Evolutionary conservation across 2,329 filamentous ascomycete genomes (phyloP).

Genomic region (Aspergillus vadensis): DNA sequence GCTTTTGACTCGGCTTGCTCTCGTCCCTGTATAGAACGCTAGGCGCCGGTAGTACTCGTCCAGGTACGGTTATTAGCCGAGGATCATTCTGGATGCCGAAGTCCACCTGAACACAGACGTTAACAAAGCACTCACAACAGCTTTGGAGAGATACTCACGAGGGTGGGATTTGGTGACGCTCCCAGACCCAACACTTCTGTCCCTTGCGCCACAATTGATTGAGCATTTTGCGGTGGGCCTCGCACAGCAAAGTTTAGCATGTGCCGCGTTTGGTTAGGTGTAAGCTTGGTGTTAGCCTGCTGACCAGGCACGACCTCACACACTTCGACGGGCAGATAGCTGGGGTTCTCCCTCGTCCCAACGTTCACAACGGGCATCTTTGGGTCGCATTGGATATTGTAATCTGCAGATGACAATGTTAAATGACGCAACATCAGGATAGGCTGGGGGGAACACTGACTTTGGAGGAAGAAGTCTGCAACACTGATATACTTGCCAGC

Average conservation of each 20-base stretch:
- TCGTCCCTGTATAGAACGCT: slow-evolving; percentile 58
- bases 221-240: slow-evolving; percentile 65
- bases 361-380: slow-evolving; percentile 67
- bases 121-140: background rate
- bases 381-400: slow-evolving; percentile 38
- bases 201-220: slow-evolving; percentile 64
- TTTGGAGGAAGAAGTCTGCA: slow-evolving; percentile 51
- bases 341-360: slow-evolving; percentile 58
- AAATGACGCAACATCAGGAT: background rate
- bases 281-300: slow-evolving; percentile 61
- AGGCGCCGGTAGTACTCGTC: slow-evolving; percentile 67
- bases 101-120: slow-evolving; percentile 35
- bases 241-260: slow-evolving; percentile 77
- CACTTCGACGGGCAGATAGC: slow-evolving; percentile 68
- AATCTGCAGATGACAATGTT: slow-evolving; percentile 32
- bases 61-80: slow-evolving; percentile 69
- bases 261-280: slow-evolving; percentile 59
- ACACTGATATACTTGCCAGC: slow-evolving; percentile 54
- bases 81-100: slow-evolving; percentile 61
- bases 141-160: slow-evolving; percentile 37
- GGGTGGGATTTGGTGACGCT: slow-evolving; percentile 43
- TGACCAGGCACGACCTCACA: slow-evolving; percentile 68
- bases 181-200: slow-evolving; percentile 59
- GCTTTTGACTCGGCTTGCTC: slow-evolving; percentile 19
- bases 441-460: slow-evolving; percentile 32